Evolutionary conservation across 306 rosid species (phyloP).

Genomic region (Oxytropis ochrocephala): DNA sequence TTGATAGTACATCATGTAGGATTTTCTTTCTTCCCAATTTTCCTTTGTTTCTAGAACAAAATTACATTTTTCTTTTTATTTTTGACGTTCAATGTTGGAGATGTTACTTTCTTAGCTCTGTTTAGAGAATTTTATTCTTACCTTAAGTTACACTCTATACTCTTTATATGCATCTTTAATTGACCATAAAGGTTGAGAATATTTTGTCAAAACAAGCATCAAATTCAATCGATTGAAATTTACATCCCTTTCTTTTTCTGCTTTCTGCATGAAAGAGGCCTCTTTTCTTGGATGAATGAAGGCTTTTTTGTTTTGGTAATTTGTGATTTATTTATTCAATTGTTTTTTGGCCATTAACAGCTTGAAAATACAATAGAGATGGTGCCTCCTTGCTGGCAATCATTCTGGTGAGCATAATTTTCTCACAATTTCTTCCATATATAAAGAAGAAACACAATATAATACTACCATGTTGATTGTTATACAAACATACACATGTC

Average conservation of each 20-base stretch:
- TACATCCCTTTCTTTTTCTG: conserved; percentile 13
- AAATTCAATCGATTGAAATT: not conserved
- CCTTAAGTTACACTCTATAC: conserved; percentile 4
- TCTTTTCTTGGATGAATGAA: conserved; percentile 7
- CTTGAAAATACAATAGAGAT: conserved; percentile 26
- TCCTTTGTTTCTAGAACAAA: not conserved
- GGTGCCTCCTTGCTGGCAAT: conserved; percentile 29
- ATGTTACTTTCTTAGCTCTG: not conserved
- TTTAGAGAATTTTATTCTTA: not conserved
- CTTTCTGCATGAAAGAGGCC: not conserved
- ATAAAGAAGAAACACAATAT: not conserved
- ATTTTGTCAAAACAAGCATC: not conserved
- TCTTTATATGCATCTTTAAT: not conserved
- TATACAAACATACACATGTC: not conserved
- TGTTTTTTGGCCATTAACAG: conserved; percentile 18
- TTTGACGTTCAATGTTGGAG: not conserved
- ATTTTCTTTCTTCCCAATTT: conserved; percentile 16
- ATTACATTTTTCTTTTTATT: no score
- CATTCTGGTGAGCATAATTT: conserved; percentile 29
- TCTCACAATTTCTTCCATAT: not conserved
- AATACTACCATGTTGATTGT: not conserved
- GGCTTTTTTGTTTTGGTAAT: conserved; percentile 13
- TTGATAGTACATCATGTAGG: conserved; percentile 20
- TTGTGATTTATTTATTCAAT: conserved; percentile 16
- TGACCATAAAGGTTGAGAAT: not conserved